Evolutionary conservation across 164 flowering plant genomes (phyloP).

Genomic region (Vitis riparia): DNA sequence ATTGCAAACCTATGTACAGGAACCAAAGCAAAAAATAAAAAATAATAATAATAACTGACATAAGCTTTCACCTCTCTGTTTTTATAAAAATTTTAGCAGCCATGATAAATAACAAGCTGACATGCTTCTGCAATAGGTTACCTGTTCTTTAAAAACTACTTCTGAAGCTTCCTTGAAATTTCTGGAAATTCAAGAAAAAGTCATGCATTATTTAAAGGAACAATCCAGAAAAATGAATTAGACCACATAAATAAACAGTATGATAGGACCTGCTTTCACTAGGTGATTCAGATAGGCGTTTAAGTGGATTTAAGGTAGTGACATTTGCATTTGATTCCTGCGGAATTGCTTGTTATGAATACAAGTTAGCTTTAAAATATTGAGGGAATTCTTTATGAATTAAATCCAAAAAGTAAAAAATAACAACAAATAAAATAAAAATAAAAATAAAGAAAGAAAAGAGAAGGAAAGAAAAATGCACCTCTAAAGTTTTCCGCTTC

Average conservation of each 20-base stretch:
- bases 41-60: not conserved
- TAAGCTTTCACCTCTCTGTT: not conserved
- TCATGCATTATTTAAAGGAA: slow-evolving; percentile 3
- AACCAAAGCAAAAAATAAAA: slow-evolving; percentile 4
- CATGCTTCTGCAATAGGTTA: slow-evolving; percentile 18
- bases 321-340: slow-evolving; percentile 46
- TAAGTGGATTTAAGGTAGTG: slow-evolving; percentile 35
- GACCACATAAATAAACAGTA: not conserved
- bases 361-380: not conserved
- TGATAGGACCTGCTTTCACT: slow-evolving; percentile 50
- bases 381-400: not conserved
- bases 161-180: slow-evolving; percentile 21
- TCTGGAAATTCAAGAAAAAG: slow-evolving; percentile 34
- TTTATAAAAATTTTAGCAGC: not conserved
- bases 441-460: not conserved
- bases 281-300: slow-evolving; percentile 47
- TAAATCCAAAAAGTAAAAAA: no score
- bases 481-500: slow-evolving; percentile 73
- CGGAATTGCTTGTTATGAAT: slow-evolving; percentile 3
- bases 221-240: not conserved
- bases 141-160: slow-evolving; percentile 33
- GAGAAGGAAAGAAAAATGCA: slow-evolving; percentile 9
- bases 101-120: not conserved
- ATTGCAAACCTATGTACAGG: slow-evolving; percentile 21
- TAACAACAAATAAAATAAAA: not conserved